Conservation (phyloP, 2,329 filamentous ascomycete genomes). For the Fusarium coicis region DNA sequence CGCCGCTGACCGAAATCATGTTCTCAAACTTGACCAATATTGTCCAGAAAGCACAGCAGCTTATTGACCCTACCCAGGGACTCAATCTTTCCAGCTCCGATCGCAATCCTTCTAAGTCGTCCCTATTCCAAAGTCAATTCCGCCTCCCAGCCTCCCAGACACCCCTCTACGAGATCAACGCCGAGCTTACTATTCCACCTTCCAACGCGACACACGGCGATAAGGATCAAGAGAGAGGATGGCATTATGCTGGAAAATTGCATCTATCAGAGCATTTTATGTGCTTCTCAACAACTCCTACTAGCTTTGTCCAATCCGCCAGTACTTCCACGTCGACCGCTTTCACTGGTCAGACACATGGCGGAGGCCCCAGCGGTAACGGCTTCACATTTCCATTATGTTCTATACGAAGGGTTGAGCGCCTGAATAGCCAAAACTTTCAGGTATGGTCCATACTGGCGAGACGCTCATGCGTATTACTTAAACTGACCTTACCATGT, state of each 20-base stretch:
- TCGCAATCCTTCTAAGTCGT: conserved; percentile 87
- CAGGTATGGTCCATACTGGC: conserved; percentile 56
- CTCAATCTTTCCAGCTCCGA: conserved; percentile 78
- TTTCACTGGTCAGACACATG: conserved; percentile 93
- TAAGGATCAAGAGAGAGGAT: conserved; percentile 77
- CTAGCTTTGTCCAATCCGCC: conserved; percentile 84
- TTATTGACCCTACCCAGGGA: conserved; percentile 89
- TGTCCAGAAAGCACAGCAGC: conserved; percentile 93
- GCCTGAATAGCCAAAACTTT: conserved; percentile 91
- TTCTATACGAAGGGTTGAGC: conserved; percentile 89
- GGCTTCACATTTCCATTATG: conserved; percentile 95
- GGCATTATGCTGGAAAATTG: conserved; percentile 90
- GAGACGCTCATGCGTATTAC: background rate
- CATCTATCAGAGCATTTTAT: conserved; percentile 95
- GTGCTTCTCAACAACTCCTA: conserved; percentile 94
- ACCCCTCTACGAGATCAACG: conserved; percentile 94
- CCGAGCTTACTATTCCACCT: conserved; percentile 88
- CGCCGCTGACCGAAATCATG: conserved; percentile 60
- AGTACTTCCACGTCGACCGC: conserved; percentile 82
- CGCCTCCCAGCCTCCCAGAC: conserved; percentile 92
- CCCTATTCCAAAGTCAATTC: conserved; percentile 95
- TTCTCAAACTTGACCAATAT: conserved; percentile 76
- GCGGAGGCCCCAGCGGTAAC: conserved; percentile 91
- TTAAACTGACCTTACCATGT: conserved; percentile 3
- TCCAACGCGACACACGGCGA: conserved; percentile 77